Percentiles rank a stretch among this genome's conserved stretches.
phyloP scores from a whole-genome alignment of 2,329 filamentous ascomycete species.

The Ceratocystis destructans region DNA sequence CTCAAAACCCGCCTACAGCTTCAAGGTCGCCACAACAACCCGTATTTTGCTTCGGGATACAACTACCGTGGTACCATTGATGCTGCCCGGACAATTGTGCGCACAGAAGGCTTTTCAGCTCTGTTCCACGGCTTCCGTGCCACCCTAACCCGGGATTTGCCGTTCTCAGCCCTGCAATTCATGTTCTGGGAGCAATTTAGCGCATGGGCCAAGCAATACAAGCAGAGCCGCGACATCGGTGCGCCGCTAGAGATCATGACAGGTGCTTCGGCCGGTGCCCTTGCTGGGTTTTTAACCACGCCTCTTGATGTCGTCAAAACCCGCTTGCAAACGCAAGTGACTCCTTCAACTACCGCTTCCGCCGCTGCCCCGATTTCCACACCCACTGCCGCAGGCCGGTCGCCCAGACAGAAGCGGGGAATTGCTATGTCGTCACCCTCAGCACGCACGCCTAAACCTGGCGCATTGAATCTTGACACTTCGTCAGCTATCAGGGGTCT shows the following conservation, averaged over 20 bases:
- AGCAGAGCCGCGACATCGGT: slow-evolving; percentile 71
- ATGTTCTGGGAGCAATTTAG: slow-evolving; percentile 97
- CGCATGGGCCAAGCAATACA: slow-evolving; percentile 63
- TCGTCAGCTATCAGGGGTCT: slow-evolving; percentile 78
- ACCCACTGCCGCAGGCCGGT: slow-evolving; percentile 21
- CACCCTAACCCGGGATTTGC: slow-evolving; percentile 83
- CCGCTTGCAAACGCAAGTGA: slow-evolving; percentile 80
- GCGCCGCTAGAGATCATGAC: slow-evolving; percentile 75
- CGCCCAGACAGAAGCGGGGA: slow-evolving; percentile 43
- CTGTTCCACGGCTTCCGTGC: slow-evolving; percentile 97
- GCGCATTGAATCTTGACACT: slow-evolving; percentile 69
- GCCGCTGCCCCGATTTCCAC: slow-evolving; percentile 11
- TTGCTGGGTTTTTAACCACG: slow-evolving; percentile 89
- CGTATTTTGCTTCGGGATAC: slow-evolving; percentile 84
- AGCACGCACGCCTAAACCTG: slow-evolving; percentile 65
- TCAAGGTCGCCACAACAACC: slow-evolving; percentile 90
- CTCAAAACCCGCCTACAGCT: slow-evolving; percentile 94
- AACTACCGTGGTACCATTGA: slow-evolving; percentile 83
- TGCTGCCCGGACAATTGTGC: slow-evolving; percentile 72
- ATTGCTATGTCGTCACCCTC: slow-evolving; percentile 88
- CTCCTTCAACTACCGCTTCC: slow-evolving; percentile 21
- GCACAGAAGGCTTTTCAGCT: slow-evolving; percentile 66
- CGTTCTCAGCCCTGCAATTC: slow-evolving; percentile 92
- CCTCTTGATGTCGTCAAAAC: slow-evolving; percentile 97
- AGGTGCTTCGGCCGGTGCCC: slow-evolving; percentile 74